A percentile compares a stretch with the other conserved stretches of the same genome.
These are phyloP conservation scores for Penicillium lagena DNA, from an alignment of 495 filamentous ascomycete species.

Conservation along the genomic window DNA sequence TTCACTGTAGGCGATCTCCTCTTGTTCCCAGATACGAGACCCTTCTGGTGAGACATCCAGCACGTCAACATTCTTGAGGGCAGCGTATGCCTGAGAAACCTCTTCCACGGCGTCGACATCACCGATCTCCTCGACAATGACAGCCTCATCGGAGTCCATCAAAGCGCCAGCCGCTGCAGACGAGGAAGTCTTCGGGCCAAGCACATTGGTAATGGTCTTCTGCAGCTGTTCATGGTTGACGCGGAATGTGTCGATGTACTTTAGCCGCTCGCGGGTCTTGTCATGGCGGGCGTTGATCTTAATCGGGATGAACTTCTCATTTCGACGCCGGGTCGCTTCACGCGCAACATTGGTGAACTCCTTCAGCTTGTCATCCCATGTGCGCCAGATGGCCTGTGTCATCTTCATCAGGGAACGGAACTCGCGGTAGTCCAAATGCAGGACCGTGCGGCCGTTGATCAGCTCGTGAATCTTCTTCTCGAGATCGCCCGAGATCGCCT, in stretches of 20 bases:
- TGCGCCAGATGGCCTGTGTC: constrained; percentile 76
- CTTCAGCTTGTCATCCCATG: constrained; percentile 93
- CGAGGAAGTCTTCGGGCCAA: constrained; percentile 59
- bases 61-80: constrained; percentile 88
- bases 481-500: constrained; percentile 93
- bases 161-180: constrained; percentile 40
- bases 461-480: constrained; percentile 78
- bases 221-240: constrained; percentile 97
- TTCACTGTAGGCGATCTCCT: constrained; percentile 93
- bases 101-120: constrained; percentile 98
- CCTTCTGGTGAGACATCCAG: constrained; percentile 87
- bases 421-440: constrained; percentile 87
- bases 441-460: constrained; percentile 76
- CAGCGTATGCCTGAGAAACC: constrained; percentile 88
- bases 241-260: constrained; percentile 89
- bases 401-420: constrained; percentile 80
- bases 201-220: constrained; percentile 87
- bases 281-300: constrained; percentile 82
- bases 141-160: constrained; percentile 48
- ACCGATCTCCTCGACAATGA: constrained; percentile 86
- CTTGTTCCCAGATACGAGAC: constrained; percentile 82
- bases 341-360: constrained; percentile 96
- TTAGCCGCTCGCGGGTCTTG: constrained; percentile 80
- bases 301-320: constrained; percentile 97
- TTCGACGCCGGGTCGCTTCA: constrained; percentile 82